A percentile compares a stretch with the other conserved stretches of the same genome.
Evolutionary conservation across 2,329 filamentous ascomycete species (phyloP).

Genomic region (Pseudogymnoascus sp.): DNA sequence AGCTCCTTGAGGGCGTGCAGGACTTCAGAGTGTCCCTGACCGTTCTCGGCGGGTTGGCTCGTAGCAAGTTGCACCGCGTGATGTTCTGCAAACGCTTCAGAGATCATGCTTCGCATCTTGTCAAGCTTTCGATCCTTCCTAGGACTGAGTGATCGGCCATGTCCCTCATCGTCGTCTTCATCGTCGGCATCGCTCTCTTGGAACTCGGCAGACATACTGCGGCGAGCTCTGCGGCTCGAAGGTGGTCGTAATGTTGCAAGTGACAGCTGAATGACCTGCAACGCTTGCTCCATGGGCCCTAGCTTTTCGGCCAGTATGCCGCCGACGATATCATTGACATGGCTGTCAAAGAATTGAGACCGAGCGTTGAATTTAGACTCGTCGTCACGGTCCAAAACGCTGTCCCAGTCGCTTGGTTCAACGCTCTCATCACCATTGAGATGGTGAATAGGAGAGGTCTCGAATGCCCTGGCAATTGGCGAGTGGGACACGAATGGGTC

Average conservation of each 20-base stretch:
- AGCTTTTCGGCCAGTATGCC: constrained; percentile 68
- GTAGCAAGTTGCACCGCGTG: constrained; percentile 32
- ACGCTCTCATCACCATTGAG: constrained; percentile 56
- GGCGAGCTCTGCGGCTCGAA: constrained; percentile 50
- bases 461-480: constrained; percentile 38
- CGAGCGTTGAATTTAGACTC: constrained; percentile 75
- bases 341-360: constrained; percentile 82
- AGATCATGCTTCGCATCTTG: constrained; percentile 65
- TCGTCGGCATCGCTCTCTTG: constrained; percentile 89
- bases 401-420: constrained; percentile 86
- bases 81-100: constrained; percentile 63
- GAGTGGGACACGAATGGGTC: constrained; percentile 26
- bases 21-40: constrained; percentile 39
- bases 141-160: constrained; percentile 66
- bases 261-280: constrained; percentile 66
- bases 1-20: constrained; percentile 60
- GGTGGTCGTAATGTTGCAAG: constrained; percentile 50
- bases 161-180: constrained; percentile 63
- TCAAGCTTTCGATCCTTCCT: constrained; percentile 71
- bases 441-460: constrained; percentile 51
- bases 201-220: constrained; percentile 61
- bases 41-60: constrained; percentile 19
- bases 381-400: constrained; percentile 71
- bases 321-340: constrained; percentile 79
- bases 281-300: constrained; percentile 70